Conservation (phyloP, 2,329 filamentous ascomycete genomes). For the Aspergillus sp. region DNA sequence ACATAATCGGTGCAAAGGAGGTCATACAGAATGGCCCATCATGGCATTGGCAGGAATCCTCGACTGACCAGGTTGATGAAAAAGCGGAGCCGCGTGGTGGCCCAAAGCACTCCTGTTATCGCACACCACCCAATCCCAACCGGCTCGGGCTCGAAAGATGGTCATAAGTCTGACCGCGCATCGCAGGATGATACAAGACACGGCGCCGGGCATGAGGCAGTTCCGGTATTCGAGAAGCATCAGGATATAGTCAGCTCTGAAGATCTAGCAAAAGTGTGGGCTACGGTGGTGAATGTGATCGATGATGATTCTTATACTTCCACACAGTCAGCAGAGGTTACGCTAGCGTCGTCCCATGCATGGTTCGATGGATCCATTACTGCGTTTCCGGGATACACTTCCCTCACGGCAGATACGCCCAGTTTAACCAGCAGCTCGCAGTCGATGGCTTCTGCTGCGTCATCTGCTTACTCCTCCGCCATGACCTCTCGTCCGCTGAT, state of each 20-base stretch:
- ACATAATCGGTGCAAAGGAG: not conserved
- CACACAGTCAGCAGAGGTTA: constrained; percentile 1
- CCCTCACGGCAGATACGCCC: constrained; percentile 7
- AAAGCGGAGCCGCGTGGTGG: constrained; percentile 4
- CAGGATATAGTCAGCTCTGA: constrained; percentile 3
- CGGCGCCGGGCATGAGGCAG: not conserved
- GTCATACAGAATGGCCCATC: constrained; percentile 11
- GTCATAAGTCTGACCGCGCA: not conserved
- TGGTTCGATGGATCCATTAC: not conserved
- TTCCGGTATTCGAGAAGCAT: not conserved
- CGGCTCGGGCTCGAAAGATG: not conserved
- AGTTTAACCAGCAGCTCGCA: constrained; percentile 4
- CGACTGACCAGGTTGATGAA: constrained; percentile 9
- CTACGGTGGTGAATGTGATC: constrained; percentile 1
- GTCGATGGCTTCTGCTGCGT: not conserved
- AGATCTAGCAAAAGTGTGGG: constrained; percentile 1
- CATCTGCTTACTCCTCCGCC: not conserved
- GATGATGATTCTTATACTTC: constrained; percentile 1
- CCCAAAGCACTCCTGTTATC: constrained; percentile 2
- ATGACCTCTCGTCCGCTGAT: not conserved
- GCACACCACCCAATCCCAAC: not conserved
- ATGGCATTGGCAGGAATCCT: constrained; percentile 9
- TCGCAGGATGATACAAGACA: not conserved
- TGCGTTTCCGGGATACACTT: constrained; percentile 7
- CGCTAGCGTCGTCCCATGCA: constrained; percentile 1